Base-by-base conservation (phyloP, 2,329 filamentous ascomycete species). In the Diaporthe humulicola region DNA sequence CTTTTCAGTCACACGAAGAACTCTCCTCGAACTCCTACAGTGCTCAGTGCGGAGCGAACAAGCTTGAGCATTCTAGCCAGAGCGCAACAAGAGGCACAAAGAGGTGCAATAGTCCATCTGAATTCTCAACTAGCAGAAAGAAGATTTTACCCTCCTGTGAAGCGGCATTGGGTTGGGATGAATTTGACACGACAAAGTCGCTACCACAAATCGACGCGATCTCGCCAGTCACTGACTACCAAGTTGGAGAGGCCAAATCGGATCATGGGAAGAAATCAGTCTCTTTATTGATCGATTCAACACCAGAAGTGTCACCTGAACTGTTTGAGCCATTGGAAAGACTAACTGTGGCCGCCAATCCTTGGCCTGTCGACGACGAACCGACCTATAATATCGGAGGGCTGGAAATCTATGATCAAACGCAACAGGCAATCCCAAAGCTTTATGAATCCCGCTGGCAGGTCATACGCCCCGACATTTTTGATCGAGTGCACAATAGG, bases 401-500 rank as follows among this genome's bases (percentile, higher is more conserved):
- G 58, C 28, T 28, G 25, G 45, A 61, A 14, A 42, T 61, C 0
- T 61, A 3, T 22, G 58, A 61, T 8, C 36, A 42, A 9, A 45
- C 2, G n/a, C 38, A 45, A 15, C 42, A 61, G 8, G 3, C 7
- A 2, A 61, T 61, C 1, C 58, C 58, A 3, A 61, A 42, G n/a
- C n/a, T 42, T 4, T 61, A 61, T 4, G 58, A 61, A 42, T 38
- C 36, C n/a, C 58, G 58, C 3, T 61, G 58, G 58, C 58, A 61
- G 15, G n/a, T 61, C 8, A 45, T 61, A 42, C 38, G 14, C 22
- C 36, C n/a, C 6, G 38, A 42, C 0, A 61, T 61, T 3, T 42
- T 30, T 6, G 58, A 61, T 14, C n/a, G 38, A 28, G 58, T 61
- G 5, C 6, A 42, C 4, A 9, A 14, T 28, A 61, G 38, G 4